Percentiles rank a stretch among this genome's conserved stretches.
Conservation (phyloP, 2,329 filamentous ascomycete genomes). For the Neurospora sp. region DNA sequence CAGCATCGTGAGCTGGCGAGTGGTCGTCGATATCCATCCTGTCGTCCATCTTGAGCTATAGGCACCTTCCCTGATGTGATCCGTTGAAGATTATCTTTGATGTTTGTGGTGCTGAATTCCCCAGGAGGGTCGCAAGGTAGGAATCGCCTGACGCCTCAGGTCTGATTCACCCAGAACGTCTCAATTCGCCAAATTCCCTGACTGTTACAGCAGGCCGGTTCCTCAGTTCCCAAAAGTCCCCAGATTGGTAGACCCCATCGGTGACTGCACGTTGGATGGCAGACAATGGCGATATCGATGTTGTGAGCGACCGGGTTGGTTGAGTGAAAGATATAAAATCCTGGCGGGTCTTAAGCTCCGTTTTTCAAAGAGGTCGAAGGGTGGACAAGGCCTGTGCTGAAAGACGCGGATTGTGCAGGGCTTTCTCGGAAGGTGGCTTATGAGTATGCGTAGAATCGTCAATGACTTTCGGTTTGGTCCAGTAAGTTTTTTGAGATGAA, state of each 20-base stretch:
- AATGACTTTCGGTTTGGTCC: not conserved
- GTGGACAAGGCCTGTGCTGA: not conserved
- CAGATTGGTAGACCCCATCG: not conserved
- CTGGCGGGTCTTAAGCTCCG: not conserved
- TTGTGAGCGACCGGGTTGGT: not conserved
- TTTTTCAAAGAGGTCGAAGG: not conserved
- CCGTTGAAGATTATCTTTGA: not conserved
- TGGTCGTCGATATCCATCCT: slow-evolving; percentile 12
- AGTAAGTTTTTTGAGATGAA: not conserved
- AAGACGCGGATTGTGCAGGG: not conserved
- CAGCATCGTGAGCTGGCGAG: not conserved
- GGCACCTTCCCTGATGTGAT: not conserved
- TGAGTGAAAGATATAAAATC: not conserved
- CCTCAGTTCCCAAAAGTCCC: not conserved
- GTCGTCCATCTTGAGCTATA: slow-evolving; percentile 3
- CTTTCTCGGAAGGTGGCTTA: not conserved
- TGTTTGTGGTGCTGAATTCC: not conserved
- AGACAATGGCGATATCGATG: not conserved
- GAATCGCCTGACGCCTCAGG: not conserved
- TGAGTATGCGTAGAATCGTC: not conserved
- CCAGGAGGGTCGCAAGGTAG: not conserved
- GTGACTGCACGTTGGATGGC: not conserved
- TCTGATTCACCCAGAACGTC: not conserved
- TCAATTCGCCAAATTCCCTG: not conserved
- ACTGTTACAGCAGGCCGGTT: not conserved